phyloP scores from a whole-genome alignment of 2,329 filamentous ascomycete genomes.

The Exophiala calicioides region DNA sequence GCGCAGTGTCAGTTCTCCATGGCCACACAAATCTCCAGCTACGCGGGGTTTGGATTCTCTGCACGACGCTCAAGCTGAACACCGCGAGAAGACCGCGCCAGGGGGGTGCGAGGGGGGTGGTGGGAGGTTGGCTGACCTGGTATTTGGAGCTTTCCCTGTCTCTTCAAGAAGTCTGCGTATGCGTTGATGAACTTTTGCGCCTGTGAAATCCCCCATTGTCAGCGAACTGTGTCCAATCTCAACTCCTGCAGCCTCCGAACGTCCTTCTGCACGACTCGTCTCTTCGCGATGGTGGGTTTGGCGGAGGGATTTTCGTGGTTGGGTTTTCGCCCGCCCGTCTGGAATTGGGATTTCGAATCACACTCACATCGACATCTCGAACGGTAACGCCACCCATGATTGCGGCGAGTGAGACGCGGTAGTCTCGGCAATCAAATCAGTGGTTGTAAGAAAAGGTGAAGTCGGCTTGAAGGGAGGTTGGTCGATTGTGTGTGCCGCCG shows the following conservation, averaged over 20 bases:
- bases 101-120: background rate
- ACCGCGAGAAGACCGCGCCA: background rate
- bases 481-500: slow-evolving; percentile 7
- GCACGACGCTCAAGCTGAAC: background rate
- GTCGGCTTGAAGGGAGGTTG: background rate
- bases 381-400: slow-evolving; percentile 68
- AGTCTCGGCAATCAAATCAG: slow-evolving; percentile 25
- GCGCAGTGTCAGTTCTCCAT: slow-evolving; percentile 13
- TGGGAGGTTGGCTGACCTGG: slow-evolving; percentile 50
- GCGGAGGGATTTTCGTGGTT: no score
- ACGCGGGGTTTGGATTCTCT: background rate
- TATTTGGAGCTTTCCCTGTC: slow-evolving; percentile 70
- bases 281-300: no score
- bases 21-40: background rate
- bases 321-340: no score
- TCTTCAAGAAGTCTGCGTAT: slow-evolving; percentile 70
- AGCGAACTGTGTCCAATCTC: slow-evolving; percentile 6
- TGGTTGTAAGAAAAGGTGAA: slow-evolving; percentile 6
- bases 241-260: background rate
- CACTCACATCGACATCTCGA: slow-evolving; percentile 65
- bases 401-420: slow-evolving; percentile 41
- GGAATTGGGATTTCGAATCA: slow-evolving; percentile 32
- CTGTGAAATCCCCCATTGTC: slow-evolving; percentile 38
- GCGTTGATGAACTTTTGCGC: slow-evolving; percentile 69
- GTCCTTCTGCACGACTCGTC: background rate